Conservation (phyloP, 202 grass and related monocot genomes). For the Musa balbisiana region DNA sequence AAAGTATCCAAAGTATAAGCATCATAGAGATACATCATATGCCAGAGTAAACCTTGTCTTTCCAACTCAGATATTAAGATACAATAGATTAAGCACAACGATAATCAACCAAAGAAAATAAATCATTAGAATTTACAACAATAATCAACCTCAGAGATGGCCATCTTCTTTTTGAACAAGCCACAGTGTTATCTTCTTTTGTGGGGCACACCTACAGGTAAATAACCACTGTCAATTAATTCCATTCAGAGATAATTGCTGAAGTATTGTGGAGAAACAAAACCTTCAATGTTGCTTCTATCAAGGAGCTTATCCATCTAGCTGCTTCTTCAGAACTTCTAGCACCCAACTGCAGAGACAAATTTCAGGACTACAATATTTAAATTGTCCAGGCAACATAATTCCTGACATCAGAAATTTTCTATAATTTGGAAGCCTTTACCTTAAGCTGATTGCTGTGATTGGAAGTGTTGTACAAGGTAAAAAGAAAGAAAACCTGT, state of each 20-base stretch:
- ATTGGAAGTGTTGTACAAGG: conserved; percentile 80
- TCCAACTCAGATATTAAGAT: neutral
- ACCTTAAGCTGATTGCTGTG: conserved; percentile 89
- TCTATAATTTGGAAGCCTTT: neutral
- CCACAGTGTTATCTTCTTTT: conserved; percentile 61
- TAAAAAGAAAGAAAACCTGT: conserved; percentile 96
- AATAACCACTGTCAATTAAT: conserved; percentile 23
- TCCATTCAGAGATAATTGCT: conserved; percentile 26
- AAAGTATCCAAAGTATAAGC: neutral
- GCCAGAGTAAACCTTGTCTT: neutral
- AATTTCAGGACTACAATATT: conserved; percentile 2
- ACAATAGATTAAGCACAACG: neutral
- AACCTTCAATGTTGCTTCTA: conserved; percentile 88
- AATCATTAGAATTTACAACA: neutral
- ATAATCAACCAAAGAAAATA: neutral
- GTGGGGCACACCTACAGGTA: conserved; percentile 38
- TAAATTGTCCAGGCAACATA: conserved; percentile 10
- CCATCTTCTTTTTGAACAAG: conserved; percentile 82
- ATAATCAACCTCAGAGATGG: conserved; percentile 57
- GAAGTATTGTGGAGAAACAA: conserved; percentile 20
- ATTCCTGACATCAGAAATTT: neutral
- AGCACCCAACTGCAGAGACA: conserved; percentile 66
- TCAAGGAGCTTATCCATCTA: conserved; percentile 79
- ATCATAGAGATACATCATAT: neutral
- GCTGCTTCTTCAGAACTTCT: conserved; percentile 98